A percentile compares a stretch with the other conserved stretches of the same genome.
Conservation (phyloP, 176 grass and related monocot species). For the Musa acuminata region DNA sequence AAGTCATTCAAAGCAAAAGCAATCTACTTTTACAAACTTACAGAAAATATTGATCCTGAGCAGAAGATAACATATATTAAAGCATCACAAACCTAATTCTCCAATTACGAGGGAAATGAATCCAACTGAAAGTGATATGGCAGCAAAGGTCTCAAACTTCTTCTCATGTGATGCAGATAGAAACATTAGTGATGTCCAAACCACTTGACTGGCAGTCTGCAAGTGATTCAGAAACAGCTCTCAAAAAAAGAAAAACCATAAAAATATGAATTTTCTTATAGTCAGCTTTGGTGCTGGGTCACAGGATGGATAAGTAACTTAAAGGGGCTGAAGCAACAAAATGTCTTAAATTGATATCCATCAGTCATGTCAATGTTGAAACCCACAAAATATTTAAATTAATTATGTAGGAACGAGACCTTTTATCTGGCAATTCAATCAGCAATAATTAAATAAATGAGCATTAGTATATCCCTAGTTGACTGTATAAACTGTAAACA, state of each 20-base stretch:
- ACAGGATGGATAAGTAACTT: too few species aligned
- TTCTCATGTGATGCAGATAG: constrained; percentile 31
- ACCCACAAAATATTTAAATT: too few species aligned
- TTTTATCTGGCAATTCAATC: too few species aligned
- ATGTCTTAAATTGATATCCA: too few species aligned
- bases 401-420: too few species aligned
- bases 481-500: too few species aligned
- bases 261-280: not conserved
- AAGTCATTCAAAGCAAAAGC: constrained; percentile 12
- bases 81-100: constrained; percentile 49
- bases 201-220: constrained; percentile 41
- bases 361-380: too few species aligned
- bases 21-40: not conserved
- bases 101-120: constrained; percentile 65
- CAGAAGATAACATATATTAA: constrained; percentile 15
- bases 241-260: not conserved
- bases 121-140: constrained; percentile 47
- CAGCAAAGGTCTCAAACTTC: constrained; percentile 44
- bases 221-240: constrained; percentile 13
- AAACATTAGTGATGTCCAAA: constrained; percentile 38
- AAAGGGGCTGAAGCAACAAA: too few species aligned
- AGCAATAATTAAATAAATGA: too few species aligned
- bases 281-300: too few species aligned
- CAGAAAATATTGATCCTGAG: not conserved
- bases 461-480: too few species aligned